These are phyloP conservation scores for Thielaviopsis euricoi DNA, from an alignment of 2,329 filamentous ascomycete species.

Conservation along the genomic window DNA sequence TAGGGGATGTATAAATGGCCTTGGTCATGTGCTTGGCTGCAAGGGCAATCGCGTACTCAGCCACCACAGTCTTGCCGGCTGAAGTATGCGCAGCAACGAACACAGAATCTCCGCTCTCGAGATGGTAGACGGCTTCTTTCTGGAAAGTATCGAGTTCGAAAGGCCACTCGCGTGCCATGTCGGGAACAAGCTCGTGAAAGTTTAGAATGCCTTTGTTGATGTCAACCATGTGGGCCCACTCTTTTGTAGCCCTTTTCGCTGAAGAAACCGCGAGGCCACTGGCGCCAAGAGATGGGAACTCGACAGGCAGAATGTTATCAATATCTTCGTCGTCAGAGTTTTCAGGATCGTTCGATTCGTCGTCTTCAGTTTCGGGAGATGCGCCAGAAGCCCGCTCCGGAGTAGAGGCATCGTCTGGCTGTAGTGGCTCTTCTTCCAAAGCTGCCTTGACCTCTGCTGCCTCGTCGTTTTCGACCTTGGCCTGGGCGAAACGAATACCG, in stretches of 20 bases:
- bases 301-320: slow-evolving; percentile 73
- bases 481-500: slow-evolving; percentile 55
- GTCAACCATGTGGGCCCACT: slow-evolving; percentile 98
- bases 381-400: slow-evolving; percentile 18
- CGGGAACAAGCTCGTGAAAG: slow-evolving; percentile 80
- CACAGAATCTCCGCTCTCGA: slow-evolving; percentile 91
- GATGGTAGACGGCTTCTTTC: slow-evolving; percentile 94
- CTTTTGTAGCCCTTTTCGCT: slow-evolving; percentile 56
- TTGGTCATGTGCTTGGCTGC: slow-evolving; percentile 99
- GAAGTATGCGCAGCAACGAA: slow-evolving; percentile 97
- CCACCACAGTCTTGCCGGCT: slow-evolving; percentile 93
- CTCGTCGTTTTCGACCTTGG: slow-evolving; percentile 43
- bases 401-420: slow-evolving; percentile 14
- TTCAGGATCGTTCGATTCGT: slow-evolving; percentile 19
- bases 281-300: slow-evolving; percentile 83
- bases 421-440: slow-evolving; percentile 30
- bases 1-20: slow-evolving; percentile 95
- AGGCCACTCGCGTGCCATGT: slow-evolving; percentile 92
- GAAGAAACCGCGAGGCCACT: slow-evolving; percentile 60
- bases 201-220: slow-evolving; percentile 88
- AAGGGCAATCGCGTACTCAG: slow-evolving; percentile 91
- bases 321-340: slow-evolving; percentile 45
- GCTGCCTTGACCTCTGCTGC: slow-evolving; percentile 45
- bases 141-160: slow-evolving; percentile 98
- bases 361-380: slow-evolving; percentile 13